phyloP scores from a whole-genome alignment of 208 protist genomes.

The Trypanosoma brucei region DNA sequence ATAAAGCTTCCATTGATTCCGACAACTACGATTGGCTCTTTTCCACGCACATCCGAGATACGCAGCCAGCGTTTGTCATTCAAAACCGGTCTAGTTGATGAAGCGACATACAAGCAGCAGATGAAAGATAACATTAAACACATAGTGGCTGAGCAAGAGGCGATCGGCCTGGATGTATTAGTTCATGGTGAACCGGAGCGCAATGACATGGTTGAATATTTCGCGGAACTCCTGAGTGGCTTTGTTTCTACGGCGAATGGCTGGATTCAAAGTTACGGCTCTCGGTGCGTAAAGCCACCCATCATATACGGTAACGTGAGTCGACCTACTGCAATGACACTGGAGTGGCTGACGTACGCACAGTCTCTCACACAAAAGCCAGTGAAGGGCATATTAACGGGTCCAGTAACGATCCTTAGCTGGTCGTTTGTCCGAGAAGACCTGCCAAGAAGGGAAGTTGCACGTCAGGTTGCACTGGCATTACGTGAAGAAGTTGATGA shows the following conservation, averaged over 20 bases:
- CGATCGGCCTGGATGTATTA: constrained; percentile 81
- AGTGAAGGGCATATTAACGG: constrained; percentile 91
- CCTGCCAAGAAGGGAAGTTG: constrained; percentile 35
- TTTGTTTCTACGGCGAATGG: constrained; percentile 82
- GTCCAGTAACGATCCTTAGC: constrained; percentile 85
- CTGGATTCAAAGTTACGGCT: constrained; percentile 85
- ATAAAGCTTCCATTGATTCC: constrained; percentile 66
- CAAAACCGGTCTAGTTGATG: constrained; percentile 49
- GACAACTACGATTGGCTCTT: constrained; percentile 90
- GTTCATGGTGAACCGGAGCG: constrained; percentile 89
- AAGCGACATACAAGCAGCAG: constrained; percentile 53
- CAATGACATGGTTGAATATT: constrained; percentile 92
- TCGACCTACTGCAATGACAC: constrained; percentile 69
- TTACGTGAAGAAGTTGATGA: constrained; percentile 87
- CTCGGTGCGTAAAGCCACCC: constrained; percentile 82
- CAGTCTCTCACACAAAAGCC: constrained; percentile 64
- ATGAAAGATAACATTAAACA: constrained; percentile 75
- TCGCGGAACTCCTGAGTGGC: constrained; percentile 80
- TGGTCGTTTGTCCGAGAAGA: constrained; percentile 89
- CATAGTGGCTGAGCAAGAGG: constrained; percentile 73
- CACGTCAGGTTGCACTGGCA: constrained; percentile 73
- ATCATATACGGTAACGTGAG: constrained; percentile 83
- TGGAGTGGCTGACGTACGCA: constrained; percentile 61
- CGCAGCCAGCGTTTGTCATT: constrained; percentile 49
- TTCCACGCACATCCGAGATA: constrained; percentile 85